Base-by-base conservation (phyloP, 2,329 filamentous ascomycete genomes). In the Kalmusia sp. region DNA sequence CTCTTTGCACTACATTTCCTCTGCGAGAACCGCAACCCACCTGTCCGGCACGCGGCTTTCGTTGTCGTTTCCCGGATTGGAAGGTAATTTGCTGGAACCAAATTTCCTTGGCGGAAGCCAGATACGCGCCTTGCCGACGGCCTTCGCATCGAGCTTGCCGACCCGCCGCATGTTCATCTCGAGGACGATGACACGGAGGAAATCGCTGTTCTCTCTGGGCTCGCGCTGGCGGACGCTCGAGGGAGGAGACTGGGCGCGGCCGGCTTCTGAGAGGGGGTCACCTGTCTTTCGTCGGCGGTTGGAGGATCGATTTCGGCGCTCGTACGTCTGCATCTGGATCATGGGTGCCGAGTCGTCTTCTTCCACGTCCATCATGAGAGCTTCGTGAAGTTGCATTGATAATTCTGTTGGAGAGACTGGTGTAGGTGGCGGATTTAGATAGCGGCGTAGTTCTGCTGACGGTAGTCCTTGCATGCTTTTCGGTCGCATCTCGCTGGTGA, bases 151-250 rank as follows among this genome's bases (percentile, higher is more conserved):
- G 38, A 88, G 74, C 72, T 88, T 88, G 50, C 85, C 85, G 55
- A 77, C 78, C 37, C 85, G 80, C 31, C 85, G 80, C 85, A 88
- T 88, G 68, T 87, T 87, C 84, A 87, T 87, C 71, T 88, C 85
- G 41, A 87, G 76, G 9, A 87, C 85, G 14, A 87, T 84, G 58
- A 87, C 81, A 30, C 85, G 81, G 40, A 88, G 71, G 66, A 88
- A 88, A 63, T 87, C 81, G 58, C 81, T 78, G 68, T 88, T 88
- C 64, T 88, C 85, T 45, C 85, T 77, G 24, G 83, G 82, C 63
- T 88, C 85, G n/a, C 85, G 79, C 60, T 84, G 84, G 9, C 84
- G 81, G 14, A 80, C 76, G 44, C 77, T 70, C 2, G 80, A 77
- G 2, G 74, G 71, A 4, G 70, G 63, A 5, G 71, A 73, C 28